Evolutionary conservation across 2,329 filamentous ascomycete genomes (phyloP).

Genomic region (Fusarium austroafricanum): DNA sequence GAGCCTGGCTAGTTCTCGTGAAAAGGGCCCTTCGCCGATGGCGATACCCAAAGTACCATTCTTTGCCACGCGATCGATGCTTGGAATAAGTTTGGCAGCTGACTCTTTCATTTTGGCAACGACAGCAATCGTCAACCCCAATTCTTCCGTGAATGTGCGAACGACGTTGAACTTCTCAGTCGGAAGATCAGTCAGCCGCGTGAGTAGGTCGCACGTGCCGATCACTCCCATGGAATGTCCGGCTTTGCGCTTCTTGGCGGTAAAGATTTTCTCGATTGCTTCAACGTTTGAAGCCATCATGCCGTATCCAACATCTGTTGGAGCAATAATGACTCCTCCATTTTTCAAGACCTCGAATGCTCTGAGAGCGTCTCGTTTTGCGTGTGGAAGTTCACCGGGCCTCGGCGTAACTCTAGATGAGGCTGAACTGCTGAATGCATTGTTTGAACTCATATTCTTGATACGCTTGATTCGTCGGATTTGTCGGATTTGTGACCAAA

Average conservation of each 20-base stretch:
- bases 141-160: background rate
- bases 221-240: background rate
- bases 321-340: background rate
- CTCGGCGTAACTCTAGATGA: background rate
- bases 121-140: background rate
- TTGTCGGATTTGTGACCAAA: background rate
- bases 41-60: background rate
- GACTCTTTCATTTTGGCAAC: background rate
- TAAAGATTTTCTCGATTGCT: background rate
- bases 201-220: background rate
- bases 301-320: background rate
- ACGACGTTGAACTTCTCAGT: background rate
- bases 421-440: background rate
- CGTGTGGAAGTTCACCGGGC: background rate
- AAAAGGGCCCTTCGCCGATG: background rate
- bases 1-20: background rate
- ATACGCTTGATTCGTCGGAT: rapidly evolving
- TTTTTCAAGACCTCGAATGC: background rate
- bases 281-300: background rate
- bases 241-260: background rate
- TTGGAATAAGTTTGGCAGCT: background rate
- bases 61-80: background rate
- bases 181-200: background rate
- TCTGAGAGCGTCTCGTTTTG: background rate
- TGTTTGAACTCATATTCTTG: background rate